phyloP scores from a whole-genome alignment of 805 yeast species.

The Metschnikowia henanensis region DNA sequence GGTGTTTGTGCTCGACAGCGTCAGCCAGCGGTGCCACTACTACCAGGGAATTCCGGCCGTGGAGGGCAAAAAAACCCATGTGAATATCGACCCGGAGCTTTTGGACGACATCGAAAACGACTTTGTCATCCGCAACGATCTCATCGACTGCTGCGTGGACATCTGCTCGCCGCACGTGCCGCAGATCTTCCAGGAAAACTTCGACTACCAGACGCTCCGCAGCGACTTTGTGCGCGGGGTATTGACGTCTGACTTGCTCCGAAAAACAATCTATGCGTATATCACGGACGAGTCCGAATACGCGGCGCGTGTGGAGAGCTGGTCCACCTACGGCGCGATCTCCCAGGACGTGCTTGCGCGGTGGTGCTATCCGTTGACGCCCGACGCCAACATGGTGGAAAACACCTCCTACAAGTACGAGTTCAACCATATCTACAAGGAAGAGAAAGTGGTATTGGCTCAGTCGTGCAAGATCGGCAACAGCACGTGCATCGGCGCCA shows the following conservation, averaged over 20 bases:
- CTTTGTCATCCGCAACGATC: conserved; percentile 81
- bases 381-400: conserved; percentile 76
- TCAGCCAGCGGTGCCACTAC: conserved; percentile 73
- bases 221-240: conserved; percentile 90
- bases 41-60: conserved; percentile 75
- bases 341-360: conserved; percentile 88
- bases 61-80: conserved; percentile 33
- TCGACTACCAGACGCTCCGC: conserved; percentile 87
- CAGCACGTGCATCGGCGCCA: conserved; percentile 79
- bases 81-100: conserved; percentile 80
- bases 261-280: conserved; percentile 88
- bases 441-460: conserved; percentile 82
- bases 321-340: conserved; percentile 91
- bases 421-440: conserved; percentile 86
- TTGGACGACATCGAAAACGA: conserved; percentile 71
- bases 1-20: conserved; percentile 75
- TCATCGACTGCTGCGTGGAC: conserved; percentile 95
- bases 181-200: conserved; percentile 92
- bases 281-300: conserved; percentile 72
- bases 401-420: conserved; percentile 74
- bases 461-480: conserved; percentile 87
- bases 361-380: conserved; percentile 90
- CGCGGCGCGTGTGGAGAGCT: conserved; percentile 94
- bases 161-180: conserved; percentile 95
- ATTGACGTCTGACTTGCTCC: conserved; percentile 82